Conservation (phyloP, 1,139 yeast genomes). For the Kurtzmaniella quercitrusa region DNA sequence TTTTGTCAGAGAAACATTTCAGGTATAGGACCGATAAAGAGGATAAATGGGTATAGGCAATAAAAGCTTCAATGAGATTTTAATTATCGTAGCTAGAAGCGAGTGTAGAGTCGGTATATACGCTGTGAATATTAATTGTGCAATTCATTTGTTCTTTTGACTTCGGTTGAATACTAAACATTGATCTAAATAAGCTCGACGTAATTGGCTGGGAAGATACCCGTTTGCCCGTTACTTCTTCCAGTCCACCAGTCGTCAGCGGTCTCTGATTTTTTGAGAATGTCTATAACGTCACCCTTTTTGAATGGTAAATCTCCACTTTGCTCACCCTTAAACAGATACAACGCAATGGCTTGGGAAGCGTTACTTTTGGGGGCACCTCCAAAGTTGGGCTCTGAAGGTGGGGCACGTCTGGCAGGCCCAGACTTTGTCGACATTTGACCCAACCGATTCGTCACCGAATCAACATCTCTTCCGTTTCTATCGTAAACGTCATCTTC, state of each 20-base stretch:
- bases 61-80: no score
- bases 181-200: conserved; percentile 64
- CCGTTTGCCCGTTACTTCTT: conserved; percentile 71
- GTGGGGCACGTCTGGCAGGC: conserved; percentile 35
- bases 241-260: conserved; percentile 99
- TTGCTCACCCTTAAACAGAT: conserved; percentile 86
- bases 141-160: no score
- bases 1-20: conserved; percentile 44
- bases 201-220: conserved; percentile 96
- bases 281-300: conserved; percentile 93
- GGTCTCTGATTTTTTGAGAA: conserved; percentile 78
- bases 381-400: conserved; percentile 54
- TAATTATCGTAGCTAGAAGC: no score
- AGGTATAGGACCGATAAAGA: no score
- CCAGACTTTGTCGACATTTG: conserved; percentile 19
- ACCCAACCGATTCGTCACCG: conserved; percentile 27
- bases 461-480: conserved; percentile 33
- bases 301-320: conserved; percentile 85
- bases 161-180: no score
- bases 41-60: no score
- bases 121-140: no score
- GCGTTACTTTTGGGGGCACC: conserved; percentile 40
- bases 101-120: no score
- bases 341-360: conserved; percentile 86
- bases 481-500: conserved; percentile 80